Base-by-base conservation (phyloP, 129 eudicot species). In the Pseudognaphalium luteoalbum region DNA sequence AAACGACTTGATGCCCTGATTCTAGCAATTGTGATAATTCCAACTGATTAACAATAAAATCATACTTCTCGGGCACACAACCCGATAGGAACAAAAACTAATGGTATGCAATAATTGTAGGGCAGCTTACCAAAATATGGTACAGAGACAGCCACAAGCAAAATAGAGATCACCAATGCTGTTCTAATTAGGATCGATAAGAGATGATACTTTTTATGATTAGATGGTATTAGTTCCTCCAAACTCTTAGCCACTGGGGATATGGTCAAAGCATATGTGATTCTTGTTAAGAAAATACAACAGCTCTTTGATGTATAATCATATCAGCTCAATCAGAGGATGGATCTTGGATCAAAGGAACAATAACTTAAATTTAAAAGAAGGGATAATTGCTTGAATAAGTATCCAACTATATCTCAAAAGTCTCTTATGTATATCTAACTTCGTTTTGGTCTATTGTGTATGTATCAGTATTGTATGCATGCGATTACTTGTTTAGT, bases 191-290 rank as follows among this genome's bases (percentile, higher is more conserved):
- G 85, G 81, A 92, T 80, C 4, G 90, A 75, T 63, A 84, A 90
- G 4, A 85, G 47, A 56, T 75, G 86, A 58, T 85, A 81, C 79
- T 79, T 77, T 54, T 59, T 19, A 66, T 80, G 78, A 50, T 81
- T 54, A 52, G 90, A 61, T 20, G 98, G 96, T 74, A 92, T 86
- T 78, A 92, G 68, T 67, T 92, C 98, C 83, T 92, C 98, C 41
- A 92, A 72, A 81, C 96, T 68, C 93, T 84, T 81, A 5, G 98
- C 98, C 65, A 92, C 98, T 0, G 98, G 98, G 47, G 98, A 81
- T 81, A 90, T 82, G n/a, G 93, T 90, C 42, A 92, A 78, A 25
- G 98, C 98, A 86, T 82, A 91, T 65, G 96, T 91, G 72, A 47
- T 69, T 78, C 72, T 77, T 12, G 75, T 88, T 87, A 87, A 89